Percentiles rank a stretch among this genome's conserved stretches.
Evolutionary conservation across 306 rosid species (phyloP).

Genomic region (Quercus alba): DNA sequence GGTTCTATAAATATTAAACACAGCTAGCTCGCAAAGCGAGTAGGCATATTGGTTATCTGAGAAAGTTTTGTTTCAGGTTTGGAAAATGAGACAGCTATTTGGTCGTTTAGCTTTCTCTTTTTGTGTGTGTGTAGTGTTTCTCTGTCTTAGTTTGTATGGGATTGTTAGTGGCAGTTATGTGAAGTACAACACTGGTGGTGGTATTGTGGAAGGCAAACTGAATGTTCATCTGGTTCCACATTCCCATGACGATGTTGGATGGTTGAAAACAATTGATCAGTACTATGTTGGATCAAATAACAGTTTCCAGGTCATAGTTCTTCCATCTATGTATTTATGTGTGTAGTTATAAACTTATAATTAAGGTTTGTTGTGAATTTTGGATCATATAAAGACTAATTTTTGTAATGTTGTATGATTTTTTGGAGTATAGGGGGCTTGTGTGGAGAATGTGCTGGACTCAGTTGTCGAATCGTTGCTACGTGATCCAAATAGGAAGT

Average conservation of each 20-base stretch:
- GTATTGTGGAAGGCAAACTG: constrained; percentile 58
- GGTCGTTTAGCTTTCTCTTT: background rate
- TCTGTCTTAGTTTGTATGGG: constrained; percentile 31
- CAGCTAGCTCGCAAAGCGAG: background rate
- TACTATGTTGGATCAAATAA: constrained; percentile 86
- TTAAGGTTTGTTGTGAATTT: background rate
- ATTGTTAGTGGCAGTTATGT: constrained; percentile 30
- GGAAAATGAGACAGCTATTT: constrained; percentile 26
- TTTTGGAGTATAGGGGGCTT: constrained; percentile 50
- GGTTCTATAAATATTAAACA: background rate
- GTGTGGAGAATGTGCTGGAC: constrained; percentile 77
- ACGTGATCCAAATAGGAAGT: constrained; percentile 76
- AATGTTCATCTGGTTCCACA: constrained; percentile 88
- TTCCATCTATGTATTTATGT: background rate
- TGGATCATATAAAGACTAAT: background rate
- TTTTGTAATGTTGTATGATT: background rate
- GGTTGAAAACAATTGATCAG: constrained; percentile 87
- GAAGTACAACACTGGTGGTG: constrained; percentile 54
- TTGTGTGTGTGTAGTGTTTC: constrained; percentile 11
- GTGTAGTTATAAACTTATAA: background rate
- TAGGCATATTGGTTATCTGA: background rate
- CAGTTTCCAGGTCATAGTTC: constrained; percentile 54
- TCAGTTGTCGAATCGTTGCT: constrained; percentile 70
- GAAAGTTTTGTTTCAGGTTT: background rate
- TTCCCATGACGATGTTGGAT: constrained; percentile 87